Conservation (phyloP, 2,329 filamentous ascomycete species). For the Aspergillus niger region DNA sequence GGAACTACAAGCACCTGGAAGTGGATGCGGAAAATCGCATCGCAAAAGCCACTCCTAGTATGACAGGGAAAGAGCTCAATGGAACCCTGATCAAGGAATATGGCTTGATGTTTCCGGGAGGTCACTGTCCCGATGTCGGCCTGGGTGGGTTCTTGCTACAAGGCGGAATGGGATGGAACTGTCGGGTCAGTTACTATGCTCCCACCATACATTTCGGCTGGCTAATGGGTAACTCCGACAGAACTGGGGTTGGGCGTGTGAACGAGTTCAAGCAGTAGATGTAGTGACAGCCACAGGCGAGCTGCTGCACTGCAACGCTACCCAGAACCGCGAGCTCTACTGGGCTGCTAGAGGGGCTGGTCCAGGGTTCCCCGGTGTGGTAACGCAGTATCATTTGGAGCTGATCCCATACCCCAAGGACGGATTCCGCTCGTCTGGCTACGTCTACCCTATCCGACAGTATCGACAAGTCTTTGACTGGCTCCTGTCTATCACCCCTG, state of each 20-base stretch:
- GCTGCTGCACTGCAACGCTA: conserved; percentile 24
- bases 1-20: conserved; percentile 42
- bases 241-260: conserved; percentile 61
- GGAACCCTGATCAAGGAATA: conserved; percentile 20
- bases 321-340: conserved; percentile 50
- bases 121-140: conserved; percentile 60
- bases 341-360: conserved; percentile 55
- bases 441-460: conserved; percentile 50
- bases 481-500: conserved; percentile 36
- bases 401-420: conserved; percentile 29
- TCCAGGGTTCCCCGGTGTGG: conserved; percentile 53
- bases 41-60: conserved; percentile 49
- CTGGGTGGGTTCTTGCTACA: conserved; percentile 57
- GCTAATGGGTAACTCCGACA: conserved; percentile 18
- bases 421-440: conserved; percentile 41
- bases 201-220: no score
- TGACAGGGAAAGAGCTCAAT: conserved; percentile 45
- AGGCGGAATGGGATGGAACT: conserved; percentile 56
- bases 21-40: conserved; percentile 44
- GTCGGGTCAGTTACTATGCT: conserved; percentile 41
- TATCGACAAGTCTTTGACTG: conserved; percentile 53
- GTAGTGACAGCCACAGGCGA: conserved; percentile 52
- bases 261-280: conserved; percentile 48
- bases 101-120: conserved; percentile 54
- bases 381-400: conserved; percentile 54